These are phyloP conservation scores for Coemansia sp. DNA, from an alignment of 192 early-diverging fungal genomes.

Conservation along the genomic window DNA sequence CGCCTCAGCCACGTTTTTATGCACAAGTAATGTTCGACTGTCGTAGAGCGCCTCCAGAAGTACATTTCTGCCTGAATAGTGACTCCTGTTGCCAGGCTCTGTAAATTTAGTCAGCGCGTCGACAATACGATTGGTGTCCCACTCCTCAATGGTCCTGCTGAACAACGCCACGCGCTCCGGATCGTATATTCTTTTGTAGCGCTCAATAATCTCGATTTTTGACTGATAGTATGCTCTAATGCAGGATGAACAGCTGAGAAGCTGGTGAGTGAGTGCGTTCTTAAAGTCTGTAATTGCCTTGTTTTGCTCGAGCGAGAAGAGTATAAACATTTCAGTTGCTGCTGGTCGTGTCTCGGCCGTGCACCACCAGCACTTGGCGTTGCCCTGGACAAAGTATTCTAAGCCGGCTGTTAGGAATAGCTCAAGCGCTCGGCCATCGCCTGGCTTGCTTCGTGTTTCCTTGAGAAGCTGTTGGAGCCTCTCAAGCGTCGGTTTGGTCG, in stretches of 20 bases:
- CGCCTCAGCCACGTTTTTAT: slow-evolving; percentile 11
- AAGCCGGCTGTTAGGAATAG: slow-evolving; percentile 28
- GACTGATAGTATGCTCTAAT: slow-evolving; percentile 33
- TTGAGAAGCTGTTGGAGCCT: no score
- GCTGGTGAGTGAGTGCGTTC: slow-evolving; percentile 21
- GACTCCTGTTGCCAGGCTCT: neutral
- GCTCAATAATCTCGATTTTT: slow-evolving; percentile 22
- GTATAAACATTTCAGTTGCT: slow-evolving; percentile 42
- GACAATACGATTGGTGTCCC: slow-evolving; percentile 37
- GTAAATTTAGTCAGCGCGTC: slow-evolving; percentile 6
- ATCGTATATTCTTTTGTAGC: slow-evolving; percentile 24
- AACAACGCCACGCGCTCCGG: slow-evolving; percentile 12
- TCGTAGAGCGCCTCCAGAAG: slow-evolving; percentile 30
- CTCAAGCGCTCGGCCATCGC: no score
- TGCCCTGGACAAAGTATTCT: slow-evolving; percentile 35
- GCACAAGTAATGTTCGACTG: slow-evolving; percentile 14
- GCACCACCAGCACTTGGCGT: slow-evolving; percentile 53
- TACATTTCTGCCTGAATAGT: slow-evolving; percentile 3
- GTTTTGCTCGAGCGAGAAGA: slow-evolving; percentile 33
- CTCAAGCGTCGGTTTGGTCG: no score
- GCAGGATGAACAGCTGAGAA: slow-evolving; percentile 39
- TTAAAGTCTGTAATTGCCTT: slow-evolving; percentile 15
- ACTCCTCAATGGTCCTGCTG: slow-evolving; percentile 19
- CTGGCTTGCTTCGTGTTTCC: no score
- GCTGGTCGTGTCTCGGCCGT: slow-evolving; percentile 14